Percentiles rank a stretch among this genome's conserved stretches.
These are phyloP conservation scores for Aspergillus puulaauensis DNA, from an alignment of 2,329 filamentous ascomycete species.

Conservation along the genomic window DNA sequence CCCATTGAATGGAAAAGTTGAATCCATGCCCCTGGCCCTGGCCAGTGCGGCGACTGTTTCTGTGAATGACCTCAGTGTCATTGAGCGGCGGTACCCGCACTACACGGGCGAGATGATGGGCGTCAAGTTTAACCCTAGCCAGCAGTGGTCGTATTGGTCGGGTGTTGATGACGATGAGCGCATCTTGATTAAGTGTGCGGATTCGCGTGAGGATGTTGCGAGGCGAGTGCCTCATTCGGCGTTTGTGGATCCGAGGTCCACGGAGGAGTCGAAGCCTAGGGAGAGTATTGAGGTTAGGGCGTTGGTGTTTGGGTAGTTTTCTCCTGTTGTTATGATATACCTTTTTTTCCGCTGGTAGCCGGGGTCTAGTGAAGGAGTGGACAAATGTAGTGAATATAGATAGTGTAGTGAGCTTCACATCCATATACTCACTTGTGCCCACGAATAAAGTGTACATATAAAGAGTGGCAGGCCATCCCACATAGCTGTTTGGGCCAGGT, in stretches of 20 bases:
- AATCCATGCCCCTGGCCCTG: constrained; percentile 57
- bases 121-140: constrained; percentile 60
- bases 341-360: no score
- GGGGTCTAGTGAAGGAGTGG: no score
- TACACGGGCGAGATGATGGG: constrained; percentile 73
- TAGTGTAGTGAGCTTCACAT: no score
- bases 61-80: constrained; percentile 60
- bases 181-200: constrained; percentile 76
- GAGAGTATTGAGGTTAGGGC: constrained; percentile 90
- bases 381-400: no score
- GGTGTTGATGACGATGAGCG: constrained; percentile 73
- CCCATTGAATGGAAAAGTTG: constrained; percentile 60
- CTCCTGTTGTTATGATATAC: no score
- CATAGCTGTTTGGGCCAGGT: no score
- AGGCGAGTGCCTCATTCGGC: constrained; percentile 67
- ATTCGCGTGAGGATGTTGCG: constrained; percentile 50
- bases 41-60: constrained; percentile 46
- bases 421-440: no score
- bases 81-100: constrained; percentile 72
- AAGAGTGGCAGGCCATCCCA: no score
- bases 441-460: no score
- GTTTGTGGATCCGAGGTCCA: constrained; percentile 73
- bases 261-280: constrained; percentile 66
- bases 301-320: constrained; percentile 67
- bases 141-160: constrained; percentile 78